Percentiles rank a stretch among this genome's conserved stretches.
phyloP scores from a whole-genome alignment of 768 basidiomycete species.

The Russula lepida region DNA sequence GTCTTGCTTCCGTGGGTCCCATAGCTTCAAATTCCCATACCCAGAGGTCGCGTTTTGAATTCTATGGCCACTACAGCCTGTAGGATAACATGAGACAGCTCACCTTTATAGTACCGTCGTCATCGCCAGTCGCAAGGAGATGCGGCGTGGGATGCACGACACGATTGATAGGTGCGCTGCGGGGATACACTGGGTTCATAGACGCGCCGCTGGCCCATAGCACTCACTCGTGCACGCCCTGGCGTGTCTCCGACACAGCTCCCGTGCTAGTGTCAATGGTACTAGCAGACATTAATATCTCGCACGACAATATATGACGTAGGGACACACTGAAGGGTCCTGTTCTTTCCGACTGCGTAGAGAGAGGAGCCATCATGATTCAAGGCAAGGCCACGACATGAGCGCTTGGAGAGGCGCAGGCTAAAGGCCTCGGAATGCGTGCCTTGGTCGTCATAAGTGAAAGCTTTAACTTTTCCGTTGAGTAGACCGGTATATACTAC shows the following conservation, averaged over 20 bases:
- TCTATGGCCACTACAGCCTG: neutral
- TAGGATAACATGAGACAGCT: neutral
- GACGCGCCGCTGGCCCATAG: slow-evolving; percentile 10
- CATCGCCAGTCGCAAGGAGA: slow-evolving; percentile 80
- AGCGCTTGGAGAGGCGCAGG: slow-evolving; percentile 69
- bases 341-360: slow-evolving; percentile 78
- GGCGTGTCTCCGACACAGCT: slow-evolving; percentile 38
- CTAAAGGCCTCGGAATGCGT: slow-evolving; percentile 48
- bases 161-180: slow-evolving; percentile 78
- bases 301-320: neutral
- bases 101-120: slow-evolving; percentile 91
- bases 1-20: slow-evolving; percentile 74
- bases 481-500: slow-evolving; percentile 74
- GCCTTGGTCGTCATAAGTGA: slow-evolving; percentile 67
- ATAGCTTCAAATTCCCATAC: slow-evolving; percentile 49
- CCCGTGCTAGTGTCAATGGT: slow-evolving; percentile 61
- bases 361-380: slow-evolving; percentile 60
- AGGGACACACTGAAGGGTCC: slow-evolving; percentile 61
- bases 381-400: slow-evolving; percentile 67
- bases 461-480: slow-evolving; percentile 77
- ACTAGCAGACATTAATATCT: slow-evolving; percentile 29
- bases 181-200: slow-evolving; percentile 17
- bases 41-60: neutral
- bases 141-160: slow-evolving; percentile 63
- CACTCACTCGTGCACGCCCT: slow-evolving; percentile 62